Conservation (phyloP, 169 alveolate genomes). For the Cryptosporidium bovis region DNA sequence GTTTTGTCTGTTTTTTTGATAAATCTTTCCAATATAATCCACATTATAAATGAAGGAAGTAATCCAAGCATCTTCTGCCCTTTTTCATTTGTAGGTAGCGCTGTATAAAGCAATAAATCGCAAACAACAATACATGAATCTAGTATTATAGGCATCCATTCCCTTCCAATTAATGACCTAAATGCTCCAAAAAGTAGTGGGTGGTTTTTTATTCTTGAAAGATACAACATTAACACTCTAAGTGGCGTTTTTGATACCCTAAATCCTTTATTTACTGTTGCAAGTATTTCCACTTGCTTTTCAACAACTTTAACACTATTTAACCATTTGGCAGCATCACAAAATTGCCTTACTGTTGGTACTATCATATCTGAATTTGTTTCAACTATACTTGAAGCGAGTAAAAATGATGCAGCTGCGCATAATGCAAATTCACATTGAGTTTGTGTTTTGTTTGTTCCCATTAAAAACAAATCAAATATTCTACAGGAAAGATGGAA, state of each 20-base stretch:
- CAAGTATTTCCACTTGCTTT: constrained; percentile 46
- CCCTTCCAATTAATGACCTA: background rate
- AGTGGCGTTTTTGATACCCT: constrained; percentile 37
- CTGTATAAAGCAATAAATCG: constrained; percentile 28
- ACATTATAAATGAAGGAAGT: constrained; percentile 41
- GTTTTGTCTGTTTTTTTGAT: background rate
- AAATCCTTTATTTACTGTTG: constrained; percentile 12
- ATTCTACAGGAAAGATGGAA: constrained; percentile 66
- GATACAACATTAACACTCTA: constrained; percentile 7
- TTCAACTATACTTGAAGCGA: constrained; percentile 48
- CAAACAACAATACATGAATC: constrained; percentile 25
- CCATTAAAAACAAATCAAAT: constrained; percentile 16
- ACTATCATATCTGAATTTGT: constrained; percentile 61
- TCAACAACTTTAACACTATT: constrained; percentile 9
- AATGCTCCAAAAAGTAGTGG: constrained; percentile 16
- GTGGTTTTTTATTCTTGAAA: constrained; percentile 46
- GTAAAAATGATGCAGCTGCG: constrained; percentile 60
- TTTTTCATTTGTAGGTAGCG: constrained; percentile 23
- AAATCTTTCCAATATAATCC: constrained; percentile 16
- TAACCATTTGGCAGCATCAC: constrained; percentile 70
- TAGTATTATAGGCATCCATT: constrained; percentile 7
- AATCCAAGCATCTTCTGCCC: constrained; percentile 26
- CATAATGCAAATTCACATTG: constrained; percentile 21
- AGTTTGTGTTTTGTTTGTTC: background rate
- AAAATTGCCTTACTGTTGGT: constrained; percentile 59